These are phyloP conservation scores for Aureobasidium sp. DNA, from an alignment of 2,329 filamentous ascomycete genomes.

Conservation along the genomic window DNA sequence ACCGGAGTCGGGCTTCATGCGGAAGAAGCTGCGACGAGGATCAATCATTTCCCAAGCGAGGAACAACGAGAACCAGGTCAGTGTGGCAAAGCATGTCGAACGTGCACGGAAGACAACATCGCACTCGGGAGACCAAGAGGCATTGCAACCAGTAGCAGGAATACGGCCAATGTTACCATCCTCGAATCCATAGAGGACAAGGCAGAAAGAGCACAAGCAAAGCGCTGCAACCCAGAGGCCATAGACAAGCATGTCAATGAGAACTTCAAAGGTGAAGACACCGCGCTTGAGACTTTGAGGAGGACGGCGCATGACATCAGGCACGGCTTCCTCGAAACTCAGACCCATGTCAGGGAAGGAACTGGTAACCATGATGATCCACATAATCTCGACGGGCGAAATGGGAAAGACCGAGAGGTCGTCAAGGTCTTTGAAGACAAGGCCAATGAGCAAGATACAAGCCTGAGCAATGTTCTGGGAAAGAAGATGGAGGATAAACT, in stretches of 20 bases:
- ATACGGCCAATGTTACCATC: constrained; percentile 39
- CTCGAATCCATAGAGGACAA: constrained; percentile 56
- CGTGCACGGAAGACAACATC: constrained; percentile 61
- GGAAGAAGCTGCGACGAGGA: constrained; percentile 65
- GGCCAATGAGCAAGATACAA: constrained; percentile 66
- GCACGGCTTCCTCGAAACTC: constrained; percentile 66
- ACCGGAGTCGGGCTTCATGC: constrained; percentile 57
- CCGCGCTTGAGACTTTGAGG: constrained; percentile 61
- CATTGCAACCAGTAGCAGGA: constrained; percentile 55
- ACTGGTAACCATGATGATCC: constrained; percentile 91
- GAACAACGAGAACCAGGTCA: constrained; percentile 71
- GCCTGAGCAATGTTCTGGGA: constrained; percentile 78
- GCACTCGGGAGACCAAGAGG: constrained; percentile 46
- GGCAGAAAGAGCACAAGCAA: constrained; percentile 51
- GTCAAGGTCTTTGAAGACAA: constrained; percentile 64
- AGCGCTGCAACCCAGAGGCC: constrained; percentile 69
- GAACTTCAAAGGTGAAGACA: constrained; percentile 70
- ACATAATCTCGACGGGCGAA: constrained; percentile 76
- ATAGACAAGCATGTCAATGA: constrained; percentile 72
- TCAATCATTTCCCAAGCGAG: constrained; percentile 72
- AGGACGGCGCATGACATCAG: constrained; percentile 71
- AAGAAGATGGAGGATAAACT: constrained; percentile 72
- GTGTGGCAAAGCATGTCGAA: constrained; percentile 63
- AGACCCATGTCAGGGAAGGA: constrained; percentile 83
- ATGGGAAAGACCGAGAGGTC: constrained; percentile 75